These are phyloP conservation scores for Musa schizocarpa DNA, from an alignment of 176 grass and related monocot genomes.

Conservation along the genomic window DNA sequence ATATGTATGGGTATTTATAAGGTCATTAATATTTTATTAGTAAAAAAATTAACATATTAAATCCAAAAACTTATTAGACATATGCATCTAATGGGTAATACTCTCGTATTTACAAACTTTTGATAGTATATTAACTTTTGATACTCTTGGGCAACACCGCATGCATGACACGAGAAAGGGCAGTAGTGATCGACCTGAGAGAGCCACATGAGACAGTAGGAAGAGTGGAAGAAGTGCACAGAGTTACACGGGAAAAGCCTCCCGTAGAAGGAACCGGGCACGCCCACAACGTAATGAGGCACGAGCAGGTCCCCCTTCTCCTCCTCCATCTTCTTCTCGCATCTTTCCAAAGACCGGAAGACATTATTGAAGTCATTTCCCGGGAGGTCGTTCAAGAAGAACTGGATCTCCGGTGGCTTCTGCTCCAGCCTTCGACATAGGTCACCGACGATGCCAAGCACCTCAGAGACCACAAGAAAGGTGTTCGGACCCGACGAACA, in stretches of 20 bases:
- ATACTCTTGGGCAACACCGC: too few species aligned
- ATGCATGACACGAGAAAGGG: too few species aligned
- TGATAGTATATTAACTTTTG: too few species aligned
- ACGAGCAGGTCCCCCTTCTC: not conserved
- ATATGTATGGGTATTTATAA: too few species aligned
- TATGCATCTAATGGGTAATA: too few species aligned
- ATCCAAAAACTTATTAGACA: too few species aligned
- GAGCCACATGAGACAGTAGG: slow-evolving; percentile 48
- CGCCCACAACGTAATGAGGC: slow-evolving; percentile 18
- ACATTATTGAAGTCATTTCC: slow-evolving; percentile 55
- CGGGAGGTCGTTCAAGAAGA: slow-evolving; percentile 57
- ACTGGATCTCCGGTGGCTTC: slow-evolving; percentile 30
- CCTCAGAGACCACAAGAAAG: slow-evolving; percentile 21
- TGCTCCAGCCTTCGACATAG: not conserved
- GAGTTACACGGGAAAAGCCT: slow-evolving; percentile 31
- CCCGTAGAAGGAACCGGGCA: slow-evolving; percentile 33
- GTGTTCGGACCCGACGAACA: slow-evolving; percentile 40
- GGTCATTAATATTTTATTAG: too few species aligned
- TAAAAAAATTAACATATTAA: too few species aligned
- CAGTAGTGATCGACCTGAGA: slow-evolving; percentile 35
- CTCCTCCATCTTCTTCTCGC: slow-evolving; percentile 2
- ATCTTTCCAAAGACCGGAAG: slow-evolving; percentile 18
- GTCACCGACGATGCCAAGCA: not conserved
- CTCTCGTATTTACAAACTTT: too few species aligned
- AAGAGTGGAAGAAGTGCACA: slow-evolving; percentile 56